Evolutionary conservation across 805 yeast genomes (phyloP).

Genomic region (Candida michaelii): DNA sequence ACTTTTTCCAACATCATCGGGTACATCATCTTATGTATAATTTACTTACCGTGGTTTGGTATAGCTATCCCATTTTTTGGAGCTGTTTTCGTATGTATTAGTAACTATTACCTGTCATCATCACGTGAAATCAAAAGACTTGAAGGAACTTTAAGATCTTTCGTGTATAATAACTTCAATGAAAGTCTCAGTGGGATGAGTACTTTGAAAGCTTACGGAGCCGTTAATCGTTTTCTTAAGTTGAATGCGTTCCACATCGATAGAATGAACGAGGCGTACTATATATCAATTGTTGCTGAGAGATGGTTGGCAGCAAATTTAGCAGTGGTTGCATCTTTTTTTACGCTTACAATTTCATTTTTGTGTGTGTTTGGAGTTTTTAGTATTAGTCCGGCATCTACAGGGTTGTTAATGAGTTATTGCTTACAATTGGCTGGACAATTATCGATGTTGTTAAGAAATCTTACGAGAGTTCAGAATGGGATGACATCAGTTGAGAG

Average conservation of each 20-base stretch:
- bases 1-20: conserved; percentile 61
- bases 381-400: conserved; percentile 33
- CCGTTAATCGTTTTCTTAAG: conserved; percentile 23
- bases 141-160: conserved; percentile 40
- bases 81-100: conserved; percentile 23
- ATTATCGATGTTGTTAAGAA: conserved; percentile 33
- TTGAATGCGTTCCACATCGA: conserved; percentile 28
- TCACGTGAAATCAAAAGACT: conserved; percentile 39
- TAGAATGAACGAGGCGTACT: conserved; percentile 38
- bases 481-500: conserved; percentile 43
- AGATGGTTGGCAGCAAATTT: conserved; percentile 37
- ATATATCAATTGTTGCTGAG: conserved; percentile 34
- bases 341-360: conserved; percentile 29
- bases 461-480: conserved; percentile 37
- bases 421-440: conserved; percentile 36
- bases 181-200: conserved; percentile 37
- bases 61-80: conserved; percentile 35
- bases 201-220: conserved; percentile 35
- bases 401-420: conserved; percentile 36
- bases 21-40: conserved; percentile 40
- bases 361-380: conserved; percentile 37
- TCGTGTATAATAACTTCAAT: conserved; percentile 39
- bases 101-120: conserved; percentile 38
- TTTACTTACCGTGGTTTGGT: conserved; percentile 42
- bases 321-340: conserved; percentile 28